Base-by-base conservation (phyloP, 164 flowering plant genomes). In the Chloranthus sessilifolius region DNA sequence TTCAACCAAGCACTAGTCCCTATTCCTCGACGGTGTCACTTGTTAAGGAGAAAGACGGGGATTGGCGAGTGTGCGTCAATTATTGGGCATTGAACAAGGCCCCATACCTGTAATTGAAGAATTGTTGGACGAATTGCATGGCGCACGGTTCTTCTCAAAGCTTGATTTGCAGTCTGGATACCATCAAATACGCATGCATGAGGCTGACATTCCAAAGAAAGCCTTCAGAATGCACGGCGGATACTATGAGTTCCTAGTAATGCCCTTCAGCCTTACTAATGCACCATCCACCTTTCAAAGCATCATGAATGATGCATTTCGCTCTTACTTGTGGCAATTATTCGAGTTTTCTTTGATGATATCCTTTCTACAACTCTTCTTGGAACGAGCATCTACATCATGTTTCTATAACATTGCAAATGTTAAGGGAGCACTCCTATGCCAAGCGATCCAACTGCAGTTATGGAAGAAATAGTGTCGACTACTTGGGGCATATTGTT, bases 41-140 rank as follows among this genome's bases (percentile, higher is more conserved):
- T 1, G 28, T 54, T 23, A 19, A 15, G 2, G 43, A 54, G 22
- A 19, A 31, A 3, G 50, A 54, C 22, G 40, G 41, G 4, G 5
- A 2, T 1, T 54, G 49, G 58, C 17, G 58, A 3, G 6, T 43
- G 19, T 42, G 41, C 24, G 31, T 54, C 8, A 50, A 43, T 29
- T 33, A 54, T 14, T 14, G 58, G 1, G 33, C 41, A 2, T 22
- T 43, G 3, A 22, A 43, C 27, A 17, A 29, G n/a, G n/a, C n/a
- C 55, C 43, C 23, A 51, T 35, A 14, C 43, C 55, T 2, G 11
- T 37, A 5, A 37, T 51, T 36, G 55, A 51, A 1, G 55, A 40
- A 17, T n/a, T 53, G 15, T 41, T 53, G 25, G 47, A 53, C 19
- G 47, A 53, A 41, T 27, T 53, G 5, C 5, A 26, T 17, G 56